A percentile compares a stretch with the other conserved stretches of the same genome.
phyloP scores from a whole-genome alignment of 768 basidiomycete species.

The Mycena rebaudengoi region DNA sequence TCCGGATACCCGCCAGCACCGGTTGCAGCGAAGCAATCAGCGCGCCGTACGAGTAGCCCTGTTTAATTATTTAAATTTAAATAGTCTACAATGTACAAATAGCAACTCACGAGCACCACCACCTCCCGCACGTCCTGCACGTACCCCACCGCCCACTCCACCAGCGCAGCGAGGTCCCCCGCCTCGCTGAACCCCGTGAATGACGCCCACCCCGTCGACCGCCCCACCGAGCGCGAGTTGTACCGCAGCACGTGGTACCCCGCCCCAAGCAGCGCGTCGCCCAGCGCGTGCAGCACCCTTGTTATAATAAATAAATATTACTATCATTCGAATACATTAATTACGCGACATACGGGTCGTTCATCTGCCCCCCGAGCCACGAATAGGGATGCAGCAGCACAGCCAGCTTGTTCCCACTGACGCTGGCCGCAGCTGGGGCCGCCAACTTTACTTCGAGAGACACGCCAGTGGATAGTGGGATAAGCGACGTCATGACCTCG shows the following conservation, averaged over 20 bases:
- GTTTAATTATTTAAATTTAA: slow-evolving; percentile 9
- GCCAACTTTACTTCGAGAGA: slow-evolving; percentile 51
- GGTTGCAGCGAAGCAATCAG: slow-evolving; percentile 76
- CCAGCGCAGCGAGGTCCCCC: slow-evolving; percentile 70
- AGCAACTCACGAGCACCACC: slow-evolving; percentile 63
- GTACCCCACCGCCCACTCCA: slow-evolving; percentile 59
- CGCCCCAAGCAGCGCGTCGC: slow-evolving; percentile 47
- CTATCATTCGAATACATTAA: neutral
- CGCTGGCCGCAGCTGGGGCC: slow-evolving; percentile 31
- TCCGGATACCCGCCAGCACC: slow-evolving; percentile 57
- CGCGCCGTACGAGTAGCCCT: slow-evolving; percentile 88
- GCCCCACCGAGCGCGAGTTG: slow-evolving; percentile 83
- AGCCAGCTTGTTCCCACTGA: slow-evolving; percentile 55
- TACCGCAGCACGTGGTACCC: slow-evolving; percentile 72
- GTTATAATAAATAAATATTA: neutral
- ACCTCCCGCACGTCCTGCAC: slow-evolving; percentile 57
- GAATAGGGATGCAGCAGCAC: slow-evolving; percentile 88
- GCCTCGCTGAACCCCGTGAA: slow-evolving; percentile 77
- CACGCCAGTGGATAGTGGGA: slow-evolving; percentile 47
- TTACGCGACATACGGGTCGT: slow-evolving; percentile 70
- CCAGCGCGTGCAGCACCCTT: slow-evolving; percentile 57
- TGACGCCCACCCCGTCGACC: slow-evolving; percentile 76
- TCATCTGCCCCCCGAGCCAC: slow-evolving; percentile 81
- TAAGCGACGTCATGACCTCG: slow-evolving; percentile 2
- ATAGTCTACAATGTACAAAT: slow-evolving; percentile 1